phyloP scores from a whole-genome alignment of 2,329 filamentous ascomycete species.

The Diaporthe batatas region DNA sequence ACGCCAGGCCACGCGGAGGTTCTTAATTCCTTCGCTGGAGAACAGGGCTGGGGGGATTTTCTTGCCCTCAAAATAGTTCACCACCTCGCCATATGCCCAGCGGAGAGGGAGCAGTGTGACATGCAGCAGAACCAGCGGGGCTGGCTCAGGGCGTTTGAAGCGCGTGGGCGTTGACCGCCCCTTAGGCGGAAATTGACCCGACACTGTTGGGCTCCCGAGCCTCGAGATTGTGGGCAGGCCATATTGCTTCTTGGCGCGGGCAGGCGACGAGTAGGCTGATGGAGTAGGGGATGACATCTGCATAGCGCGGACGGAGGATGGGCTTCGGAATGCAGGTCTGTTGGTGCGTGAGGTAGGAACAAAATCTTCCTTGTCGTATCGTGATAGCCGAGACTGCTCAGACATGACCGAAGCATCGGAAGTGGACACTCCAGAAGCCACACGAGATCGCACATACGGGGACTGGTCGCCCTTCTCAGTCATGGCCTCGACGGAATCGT shows the following conservation, averaged over 20 bases:
- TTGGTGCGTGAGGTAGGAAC: conserved; percentile 69
- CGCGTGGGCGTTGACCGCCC: conserved; percentile 67
- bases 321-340: conserved; percentile 76
- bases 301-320: conserved; percentile 77
- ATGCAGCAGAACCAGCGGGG: conserved; percentile 83
- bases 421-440: conserved; percentile 46
- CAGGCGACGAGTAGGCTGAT: conserved; percentile 67
- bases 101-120: conserved; percentile 80
- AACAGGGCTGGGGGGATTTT: conserved; percentile 33
- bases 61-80: conserved; percentile 51
- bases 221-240: conserved; percentile 65
- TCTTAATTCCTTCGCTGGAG: conserved; percentile 61
- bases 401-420: conserved; percentile 60
- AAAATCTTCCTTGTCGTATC: conserved; percentile 66
- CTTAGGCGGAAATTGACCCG: conserved; percentile 68
- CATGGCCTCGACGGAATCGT: conserved; percentile 43
- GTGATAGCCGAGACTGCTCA: conserved; percentile 64
- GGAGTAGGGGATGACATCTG: conserved; percentile 78
- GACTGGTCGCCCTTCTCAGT: conserved; percentile 43
- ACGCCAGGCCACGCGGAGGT: conserved; percentile 73
- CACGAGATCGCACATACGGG: conserved; percentile 55
- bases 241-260: conserved; percentile 63
- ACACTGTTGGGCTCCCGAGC: conserved; percentile 66
- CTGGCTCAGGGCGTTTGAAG: conserved; percentile 67
- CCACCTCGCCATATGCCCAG: conserved; percentile 71